Evolutionary conservation across 2,329 filamentous ascomycete species (phyloP).

Genomic region (Diplocarpon rosae): DNA sequence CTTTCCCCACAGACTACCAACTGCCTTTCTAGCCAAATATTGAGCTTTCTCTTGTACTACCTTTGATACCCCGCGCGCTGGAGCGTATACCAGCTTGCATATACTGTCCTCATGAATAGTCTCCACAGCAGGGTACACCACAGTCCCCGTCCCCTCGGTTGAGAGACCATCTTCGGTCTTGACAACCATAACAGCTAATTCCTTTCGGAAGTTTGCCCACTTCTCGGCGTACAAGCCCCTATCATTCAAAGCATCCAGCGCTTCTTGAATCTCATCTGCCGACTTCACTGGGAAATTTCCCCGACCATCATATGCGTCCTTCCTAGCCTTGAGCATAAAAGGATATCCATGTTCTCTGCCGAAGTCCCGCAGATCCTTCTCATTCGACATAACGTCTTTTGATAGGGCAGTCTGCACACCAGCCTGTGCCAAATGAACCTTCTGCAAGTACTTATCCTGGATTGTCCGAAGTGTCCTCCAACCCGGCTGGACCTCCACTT

Average conservation of each 20-base stretch:
- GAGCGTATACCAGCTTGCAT: constrained; percentile 84
- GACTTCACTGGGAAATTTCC: constrained; percentile 57
- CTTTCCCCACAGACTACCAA: constrained; percentile 71
- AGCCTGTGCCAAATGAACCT: constrained; percentile 60
- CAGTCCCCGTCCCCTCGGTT: constrained; percentile 37
- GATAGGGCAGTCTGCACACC: constrained; percentile 64
- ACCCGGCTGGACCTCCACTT: constrained; percentile 61
- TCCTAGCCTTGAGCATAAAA: constrained; percentile 85
- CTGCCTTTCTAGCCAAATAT: constrained; percentile 66
- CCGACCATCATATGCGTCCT: constrained; percentile 86
- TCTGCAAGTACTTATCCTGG: constrained; percentile 89
- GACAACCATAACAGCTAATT: constrained; percentile 90
- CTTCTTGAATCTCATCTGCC: constrained; percentile 49
- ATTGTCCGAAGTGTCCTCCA: constrained; percentile 82
- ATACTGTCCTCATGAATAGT: constrained; percentile 93
- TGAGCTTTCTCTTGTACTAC: constrained; percentile 55
- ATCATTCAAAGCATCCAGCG: constrained; percentile 56
- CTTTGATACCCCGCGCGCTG: constrained; percentile 59
- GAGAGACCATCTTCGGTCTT: constrained; percentile 59
- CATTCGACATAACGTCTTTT: constrained; percentile 43
- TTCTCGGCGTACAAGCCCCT: constrained; percentile 79
- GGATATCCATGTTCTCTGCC: constrained; percentile 63
- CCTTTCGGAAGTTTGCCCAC: constrained; percentile 66
- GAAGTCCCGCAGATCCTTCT: constrained; percentile 48
- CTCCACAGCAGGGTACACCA: constrained; percentile 84